These are phyloP conservation scores for Trifolium repens DNA, from an alignment of 306 rosid species.

Conservation along the genomic window DNA sequence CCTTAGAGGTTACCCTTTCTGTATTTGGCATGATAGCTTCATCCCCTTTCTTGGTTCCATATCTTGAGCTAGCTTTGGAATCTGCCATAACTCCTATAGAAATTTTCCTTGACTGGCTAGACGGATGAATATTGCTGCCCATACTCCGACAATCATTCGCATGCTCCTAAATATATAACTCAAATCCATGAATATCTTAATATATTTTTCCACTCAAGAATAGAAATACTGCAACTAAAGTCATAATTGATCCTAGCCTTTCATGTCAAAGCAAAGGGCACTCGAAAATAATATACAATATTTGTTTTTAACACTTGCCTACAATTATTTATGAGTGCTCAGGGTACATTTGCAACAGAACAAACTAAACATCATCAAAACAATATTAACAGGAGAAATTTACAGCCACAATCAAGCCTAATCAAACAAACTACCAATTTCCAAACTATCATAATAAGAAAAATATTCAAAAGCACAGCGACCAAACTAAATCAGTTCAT, in stretches of 20 bases:
- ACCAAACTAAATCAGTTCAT: slow-evolving; percentile 18
- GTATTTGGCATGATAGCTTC: slow-evolving; percentile 47
- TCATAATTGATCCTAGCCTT: neutral
- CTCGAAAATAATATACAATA: slow-evolving; percentile 1
- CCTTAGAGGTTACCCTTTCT: slow-evolving; percentile 49
- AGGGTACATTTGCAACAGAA: slow-evolving; percentile 23
- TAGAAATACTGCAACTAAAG: slow-evolving; percentile 28
- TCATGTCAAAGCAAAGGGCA: neutral
- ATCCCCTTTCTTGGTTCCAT: slow-evolving; percentile 51
- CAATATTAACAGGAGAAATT: slow-evolving; percentile 17
- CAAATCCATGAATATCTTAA: slow-evolving; percentile 35
- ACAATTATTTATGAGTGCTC: neutral
- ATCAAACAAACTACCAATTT: slow-evolving; percentile 20
- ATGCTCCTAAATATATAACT: slow-evolving; percentile 60
- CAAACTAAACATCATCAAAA: slow-evolving; percentile 24
- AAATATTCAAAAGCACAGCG: slow-evolving; percentile 17
- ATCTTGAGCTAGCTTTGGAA: slow-evolving; percentile 50
- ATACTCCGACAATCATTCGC: slow-evolving; percentile 63
- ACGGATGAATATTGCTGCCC: slow-evolving; percentile 64
- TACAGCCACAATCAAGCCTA: slow-evolving; percentile 13
- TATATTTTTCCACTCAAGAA: slow-evolving; percentile 4
- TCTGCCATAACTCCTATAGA: slow-evolving; percentile 85
- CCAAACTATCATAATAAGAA: neutral
- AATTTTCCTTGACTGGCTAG: slow-evolving; percentile 87
- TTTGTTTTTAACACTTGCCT: neutral